Evolutionary conservation across 129 eudicot species (phyloP).

Genomic region (Pseudognaphalium luteoalbum): DNA sequence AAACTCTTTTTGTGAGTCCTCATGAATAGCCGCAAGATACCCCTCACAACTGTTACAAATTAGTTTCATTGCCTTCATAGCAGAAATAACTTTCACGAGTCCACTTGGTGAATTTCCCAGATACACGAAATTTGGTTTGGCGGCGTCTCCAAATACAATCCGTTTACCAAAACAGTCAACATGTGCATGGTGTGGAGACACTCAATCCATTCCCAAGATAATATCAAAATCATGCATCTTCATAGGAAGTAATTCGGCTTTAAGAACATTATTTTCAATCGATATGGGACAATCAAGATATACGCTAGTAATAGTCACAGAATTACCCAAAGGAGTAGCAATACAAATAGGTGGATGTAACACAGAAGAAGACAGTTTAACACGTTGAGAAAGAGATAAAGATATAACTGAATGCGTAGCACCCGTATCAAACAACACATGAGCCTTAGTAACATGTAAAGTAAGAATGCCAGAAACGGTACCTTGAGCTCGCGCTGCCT

Average conservation of each 20-base stretch:
- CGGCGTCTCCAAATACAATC: background rate
- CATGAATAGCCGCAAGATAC: background rate
- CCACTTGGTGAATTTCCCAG: background rate
- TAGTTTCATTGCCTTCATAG: background rate
- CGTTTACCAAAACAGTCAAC: background rate
- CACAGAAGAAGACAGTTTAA: background rate
- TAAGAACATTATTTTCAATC: too few species aligned
- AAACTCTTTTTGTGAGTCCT: background rate
- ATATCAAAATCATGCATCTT: too few species aligned
- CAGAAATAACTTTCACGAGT: background rate
- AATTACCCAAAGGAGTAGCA: too few species aligned
- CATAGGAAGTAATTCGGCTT: too few species aligned
- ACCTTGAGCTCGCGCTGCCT: background rate
- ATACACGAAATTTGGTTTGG: background rate
- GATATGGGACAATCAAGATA: too few species aligned
- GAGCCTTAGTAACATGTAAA: background rate
- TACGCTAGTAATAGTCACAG: too few species aligned
- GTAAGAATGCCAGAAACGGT: background rate
- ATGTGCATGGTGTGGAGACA: background rate
- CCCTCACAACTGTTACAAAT: background rate
- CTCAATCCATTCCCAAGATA: too few species aligned
- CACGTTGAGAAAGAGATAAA: background rate
- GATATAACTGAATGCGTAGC: background rate
- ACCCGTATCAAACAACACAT: constrained; percentile 14
- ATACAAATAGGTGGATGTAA: too few species aligned